Conservation (phyloP, 192 early-diverging fungal species). For the Podila horticola region DNA sequence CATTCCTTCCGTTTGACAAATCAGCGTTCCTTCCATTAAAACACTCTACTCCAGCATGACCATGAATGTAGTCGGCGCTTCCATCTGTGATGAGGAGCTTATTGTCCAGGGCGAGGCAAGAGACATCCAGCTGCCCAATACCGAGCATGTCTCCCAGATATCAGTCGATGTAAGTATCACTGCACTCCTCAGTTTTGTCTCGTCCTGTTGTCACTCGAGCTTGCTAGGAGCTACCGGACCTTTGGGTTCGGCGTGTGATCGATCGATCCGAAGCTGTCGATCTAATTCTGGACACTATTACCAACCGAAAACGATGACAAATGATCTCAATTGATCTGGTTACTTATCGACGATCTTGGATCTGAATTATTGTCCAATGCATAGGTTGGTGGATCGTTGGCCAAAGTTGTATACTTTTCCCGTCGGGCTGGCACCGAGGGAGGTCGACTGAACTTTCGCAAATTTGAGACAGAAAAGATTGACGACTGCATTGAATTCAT, state of each 20-base stretch:
- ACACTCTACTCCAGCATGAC: constrained; percentile 17
- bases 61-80: constrained; percentile 65
- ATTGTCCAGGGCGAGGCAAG: constrained; percentile 63
- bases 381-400: constrained; percentile 78
- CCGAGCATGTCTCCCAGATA: constrained; percentile 84
- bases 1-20: neutral
- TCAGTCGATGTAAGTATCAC: constrained; percentile 85
- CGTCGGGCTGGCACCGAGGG: constrained; percentile 65
- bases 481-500: constrained; percentile 91
- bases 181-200: neutral
- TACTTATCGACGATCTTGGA: neutral
- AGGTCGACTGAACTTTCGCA: constrained; percentile 91
- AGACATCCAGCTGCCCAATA: constrained; percentile 90
- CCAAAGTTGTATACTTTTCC: constrained; percentile 81
- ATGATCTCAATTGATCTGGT: no score
- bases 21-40: neutral
- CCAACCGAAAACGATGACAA: no score
- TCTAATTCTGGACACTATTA: no score
- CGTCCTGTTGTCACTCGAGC: no score
- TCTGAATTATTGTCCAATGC: neutral
- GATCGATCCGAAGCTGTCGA: no score
- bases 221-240: no score
- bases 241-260: no score
- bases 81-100: constrained; percentile 61
- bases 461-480: constrained; percentile 94